phyloP scores from a whole-genome alignment of 2,329 filamentous ascomycete genomes.

The Colletotrichum orbiculare region DNA sequence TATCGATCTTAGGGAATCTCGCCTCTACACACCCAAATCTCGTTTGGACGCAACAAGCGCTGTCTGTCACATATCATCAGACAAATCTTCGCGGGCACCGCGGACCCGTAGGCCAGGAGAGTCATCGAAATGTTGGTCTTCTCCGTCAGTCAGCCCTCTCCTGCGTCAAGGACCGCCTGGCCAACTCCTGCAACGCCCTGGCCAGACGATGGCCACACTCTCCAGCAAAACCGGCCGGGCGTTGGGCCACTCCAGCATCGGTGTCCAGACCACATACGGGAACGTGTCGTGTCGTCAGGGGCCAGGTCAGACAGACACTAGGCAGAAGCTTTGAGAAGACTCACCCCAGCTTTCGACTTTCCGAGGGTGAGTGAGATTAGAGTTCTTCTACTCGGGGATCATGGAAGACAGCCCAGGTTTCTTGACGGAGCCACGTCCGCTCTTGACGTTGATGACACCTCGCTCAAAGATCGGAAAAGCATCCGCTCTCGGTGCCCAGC shows the following conservation, averaged over 20 bases:
- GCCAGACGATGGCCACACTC: constrained; percentile 7
- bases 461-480: no score
- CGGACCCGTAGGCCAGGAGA: neutral
- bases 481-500: no score
- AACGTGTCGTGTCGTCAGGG: neutral
- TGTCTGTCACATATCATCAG: constrained; percentile 10
- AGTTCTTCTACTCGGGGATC: no score
- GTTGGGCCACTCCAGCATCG: constrained; percentile 2
- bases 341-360: constrained; percentile 2
- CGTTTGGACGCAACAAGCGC: neutral
- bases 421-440: no score
- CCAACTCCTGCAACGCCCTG: neutral
- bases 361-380: no score
- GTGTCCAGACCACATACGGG: constrained; percentile 3
- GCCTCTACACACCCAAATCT: neutral
- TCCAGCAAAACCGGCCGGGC: constrained; percentile 4
- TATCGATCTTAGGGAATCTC: neutral
- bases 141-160: neutral
- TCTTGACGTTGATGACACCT: no score
- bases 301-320: neutral
- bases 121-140: neutral
- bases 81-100: neutral
- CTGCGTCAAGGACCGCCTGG: neutral
- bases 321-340: constrained; percentile 20
- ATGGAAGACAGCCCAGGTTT: no score